phyloP scores from a whole-genome alignment of 371 early-diverging fungal species.

The Mucor plumbeus region DNA sequence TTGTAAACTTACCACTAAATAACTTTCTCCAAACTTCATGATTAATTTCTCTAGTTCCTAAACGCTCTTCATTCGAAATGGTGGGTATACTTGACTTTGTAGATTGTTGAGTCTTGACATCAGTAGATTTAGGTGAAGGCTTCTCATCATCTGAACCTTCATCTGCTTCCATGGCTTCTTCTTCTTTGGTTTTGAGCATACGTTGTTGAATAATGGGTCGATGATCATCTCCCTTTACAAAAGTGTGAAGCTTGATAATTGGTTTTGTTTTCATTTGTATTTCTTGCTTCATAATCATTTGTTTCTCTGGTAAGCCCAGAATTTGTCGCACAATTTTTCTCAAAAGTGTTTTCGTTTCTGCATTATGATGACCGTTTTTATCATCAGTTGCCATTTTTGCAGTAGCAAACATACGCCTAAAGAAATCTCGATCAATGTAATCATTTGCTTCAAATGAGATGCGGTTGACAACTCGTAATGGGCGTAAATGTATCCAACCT shows the following conservation, averaged over 20 bases:
- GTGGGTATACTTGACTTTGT: conserved; percentile 3
- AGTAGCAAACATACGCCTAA: conserved; percentile 51
- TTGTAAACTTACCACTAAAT: conserved; percentile 35
- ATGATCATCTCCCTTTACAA: neutral
- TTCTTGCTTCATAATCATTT: neutral
- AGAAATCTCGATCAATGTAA: conserved; percentile 46
- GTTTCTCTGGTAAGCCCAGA: conserved; percentile 25
- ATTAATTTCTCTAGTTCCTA: conserved; percentile 32
- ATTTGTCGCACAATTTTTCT: conserved; percentile 38
- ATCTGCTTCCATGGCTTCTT: conserved; percentile 33
- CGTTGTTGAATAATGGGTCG: conserved; percentile 18
- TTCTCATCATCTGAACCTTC: conserved; percentile 36
- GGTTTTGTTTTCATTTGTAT: neutral
- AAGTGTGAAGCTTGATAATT: neutral
- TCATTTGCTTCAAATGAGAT: conserved; percentile 46
- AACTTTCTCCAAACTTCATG: conserved; percentile 45
- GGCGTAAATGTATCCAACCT: conserved; percentile 47
- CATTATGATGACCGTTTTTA: conserved; percentile 24
- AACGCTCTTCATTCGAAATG: conserved; percentile 19
- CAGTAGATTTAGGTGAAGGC: conserved; percentile 15
- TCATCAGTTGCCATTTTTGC: conserved; percentile 41
- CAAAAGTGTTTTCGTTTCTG: conserved; percentile 28
- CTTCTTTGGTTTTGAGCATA: conserved; percentile 33
- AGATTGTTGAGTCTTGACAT: conserved; percentile 16
- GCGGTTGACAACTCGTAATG: conserved; percentile 40